phyloP scores from a whole-genome alignment of 306 rosid genomes.

The Betula pendula region DNA sequence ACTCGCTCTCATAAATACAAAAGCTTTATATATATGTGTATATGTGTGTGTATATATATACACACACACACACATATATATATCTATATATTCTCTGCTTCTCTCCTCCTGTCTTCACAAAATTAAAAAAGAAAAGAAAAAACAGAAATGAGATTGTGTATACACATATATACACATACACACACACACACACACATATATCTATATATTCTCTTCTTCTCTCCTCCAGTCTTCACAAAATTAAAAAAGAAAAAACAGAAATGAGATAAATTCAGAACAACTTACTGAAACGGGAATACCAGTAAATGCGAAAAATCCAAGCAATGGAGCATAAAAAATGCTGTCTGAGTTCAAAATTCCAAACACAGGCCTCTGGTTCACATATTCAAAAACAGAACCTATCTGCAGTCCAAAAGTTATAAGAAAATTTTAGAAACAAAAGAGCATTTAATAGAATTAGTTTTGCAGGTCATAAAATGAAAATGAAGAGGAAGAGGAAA shows the following conservation, averaged over 20 bases:
- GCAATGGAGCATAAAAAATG: constrained; percentile 82
- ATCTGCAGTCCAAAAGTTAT: constrained; percentile 43
- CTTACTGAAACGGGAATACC: constrained; percentile 89
- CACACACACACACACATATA: no score
- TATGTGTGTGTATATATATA: no score
- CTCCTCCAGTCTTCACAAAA: no score
- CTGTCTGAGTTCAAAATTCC: constrained; percentile 78
- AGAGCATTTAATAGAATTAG: neutral
- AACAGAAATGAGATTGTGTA: no score
- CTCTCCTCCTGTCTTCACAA: no score
- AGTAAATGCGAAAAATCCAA: constrained; percentile 82
- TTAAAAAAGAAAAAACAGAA: neutral
- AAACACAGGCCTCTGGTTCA: constrained; percentile 77
- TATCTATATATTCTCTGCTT: no score
- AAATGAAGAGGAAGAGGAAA: constrained; percentile 8
- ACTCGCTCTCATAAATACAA: no score
- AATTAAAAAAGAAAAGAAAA: no score
- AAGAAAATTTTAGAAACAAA: neutral
- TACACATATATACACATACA: no score
- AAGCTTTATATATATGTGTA: no score
- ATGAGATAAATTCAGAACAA: constrained; percentile 7
- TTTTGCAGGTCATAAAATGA: neutral
- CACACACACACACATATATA: no score
- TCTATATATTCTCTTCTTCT: no score
- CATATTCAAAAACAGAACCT: constrained; percentile 91